phyloP scores from a whole-genome alignment of 768 basidiomycete genomes.

The Suillus subaureus region DNA sequence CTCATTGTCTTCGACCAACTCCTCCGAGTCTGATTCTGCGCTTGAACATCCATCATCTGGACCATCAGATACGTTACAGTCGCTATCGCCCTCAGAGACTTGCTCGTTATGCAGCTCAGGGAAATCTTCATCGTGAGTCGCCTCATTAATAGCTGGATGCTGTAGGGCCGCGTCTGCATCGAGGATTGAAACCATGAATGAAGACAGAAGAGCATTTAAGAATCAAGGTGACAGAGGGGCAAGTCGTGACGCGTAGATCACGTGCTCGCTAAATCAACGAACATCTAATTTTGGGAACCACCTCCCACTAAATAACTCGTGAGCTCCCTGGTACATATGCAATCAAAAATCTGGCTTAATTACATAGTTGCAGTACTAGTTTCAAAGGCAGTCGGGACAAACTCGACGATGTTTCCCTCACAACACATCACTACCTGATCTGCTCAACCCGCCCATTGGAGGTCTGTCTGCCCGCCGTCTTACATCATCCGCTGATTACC shows the following conservation, averaged over 20 bases:
- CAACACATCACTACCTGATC: too few species aligned
- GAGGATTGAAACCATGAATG: not conserved
- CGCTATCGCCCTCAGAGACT: not conserved
- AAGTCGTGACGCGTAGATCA: slow-evolving; percentile 2
- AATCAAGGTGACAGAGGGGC: not conserved
- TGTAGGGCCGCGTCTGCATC: not conserved
- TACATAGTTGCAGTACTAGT: too few species aligned
- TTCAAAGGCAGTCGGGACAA: too few species aligned
- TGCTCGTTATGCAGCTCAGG: not conserved
- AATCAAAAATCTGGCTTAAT: too few species aligned
- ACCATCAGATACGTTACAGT: not conserved
- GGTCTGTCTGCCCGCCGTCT: too few species aligned
- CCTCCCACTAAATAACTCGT: too few species aligned
- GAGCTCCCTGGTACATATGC: too few species aligned
- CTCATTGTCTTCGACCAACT: slow-evolving; percentile 18
- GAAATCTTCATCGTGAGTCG: not conserved
- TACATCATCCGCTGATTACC: too few species aligned
- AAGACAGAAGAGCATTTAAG: not conserved
- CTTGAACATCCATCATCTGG: too few species aligned
- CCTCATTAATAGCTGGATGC: not conserved
- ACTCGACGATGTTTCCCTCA: too few species aligned
- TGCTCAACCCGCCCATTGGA: too few species aligned
- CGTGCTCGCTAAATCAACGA: not conserved
- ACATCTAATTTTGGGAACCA: too few species aligned
- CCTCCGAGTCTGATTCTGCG: slow-evolving; percentile 3